Conservation (phyloP, 441 rosid genomes). For the Gossypium trilobum region DNA sequence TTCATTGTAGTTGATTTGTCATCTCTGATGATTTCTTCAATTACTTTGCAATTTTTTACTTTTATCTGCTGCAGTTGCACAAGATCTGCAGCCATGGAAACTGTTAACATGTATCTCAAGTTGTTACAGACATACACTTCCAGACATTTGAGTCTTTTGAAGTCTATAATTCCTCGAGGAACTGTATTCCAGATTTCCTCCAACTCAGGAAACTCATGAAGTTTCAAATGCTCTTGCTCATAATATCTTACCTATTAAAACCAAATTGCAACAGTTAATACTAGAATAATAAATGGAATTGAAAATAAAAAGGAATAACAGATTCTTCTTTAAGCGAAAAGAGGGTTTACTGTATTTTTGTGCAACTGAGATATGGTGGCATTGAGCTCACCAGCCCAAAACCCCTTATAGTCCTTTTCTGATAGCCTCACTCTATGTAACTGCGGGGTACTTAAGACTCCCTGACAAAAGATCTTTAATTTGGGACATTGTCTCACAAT, state of each 20-base stretch:
- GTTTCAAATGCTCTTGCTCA: constrained; percentile 8
- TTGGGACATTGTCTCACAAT: constrained; percentile 18
- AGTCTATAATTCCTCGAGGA: neutral
- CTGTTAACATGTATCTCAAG: constrained; percentile 7
- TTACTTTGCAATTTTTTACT: neutral
- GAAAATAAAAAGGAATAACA: neutral
- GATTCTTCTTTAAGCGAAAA: neutral
- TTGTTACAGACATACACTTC: constrained; percentile 2
- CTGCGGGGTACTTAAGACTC: constrained; percentile 2
- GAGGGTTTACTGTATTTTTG: neutral
- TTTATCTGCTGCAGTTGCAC: constrained; percentile 1
- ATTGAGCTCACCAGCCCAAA: constrained; percentile 20
- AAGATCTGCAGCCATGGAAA: neutral
- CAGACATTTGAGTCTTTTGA: neutral
- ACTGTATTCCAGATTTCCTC: constrained; percentile 8
- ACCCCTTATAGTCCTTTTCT: neutral
- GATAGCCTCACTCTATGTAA: neutral
- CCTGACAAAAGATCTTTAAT: constrained; percentile 18
- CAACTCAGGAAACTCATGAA: constrained; percentile 9
- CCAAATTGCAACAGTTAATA: neutral
- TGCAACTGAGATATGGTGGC: neutral
- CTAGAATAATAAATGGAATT: neutral
- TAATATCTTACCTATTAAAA: neutral
- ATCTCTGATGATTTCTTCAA: constrained; percentile 4
- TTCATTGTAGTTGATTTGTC: neutral